Base-by-base conservation (phyloP, 352 stramenopile species). In the Pilasporangium apinafurcum region DNA sequence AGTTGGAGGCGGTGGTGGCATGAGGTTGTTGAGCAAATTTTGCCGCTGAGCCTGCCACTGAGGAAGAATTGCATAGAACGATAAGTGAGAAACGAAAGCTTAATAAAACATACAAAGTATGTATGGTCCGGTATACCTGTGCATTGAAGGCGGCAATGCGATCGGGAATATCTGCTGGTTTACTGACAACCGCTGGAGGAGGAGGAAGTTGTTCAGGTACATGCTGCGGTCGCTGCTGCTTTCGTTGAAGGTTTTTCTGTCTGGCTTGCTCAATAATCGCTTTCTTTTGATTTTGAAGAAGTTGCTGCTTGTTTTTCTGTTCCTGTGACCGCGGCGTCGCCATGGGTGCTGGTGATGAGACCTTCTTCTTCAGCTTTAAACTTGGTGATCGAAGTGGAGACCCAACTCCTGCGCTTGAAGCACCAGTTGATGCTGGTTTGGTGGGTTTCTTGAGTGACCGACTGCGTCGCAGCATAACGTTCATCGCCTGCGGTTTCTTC, bases 111-210 rank as follows among this genome's bases (percentile, higher is more conserved):
- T 7, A 37, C 8, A 25, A 26, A n/a, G 12, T n/a, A 27, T 12
- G 7, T 20, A 26, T 5, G 5, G 9, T 21, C 42, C n/a, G n/a
- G n/a, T n/a, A 27, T 34, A 79, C 70, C 56, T 82, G 59, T 17
- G 44, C 51, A 35, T 84, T 87, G 53, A 87, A 87, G 12, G 53
- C 64, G n/a, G 66, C 65, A 27, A 81, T 59, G 7, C 72, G 65
- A 27, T 80, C 59, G 7, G 39, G 36, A 3, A 65, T 32, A 3
- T 31, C 36, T 6, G 37, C 26, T n/a, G 13, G 24, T 16, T 48
- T 53, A 17, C 44, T 48, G 5, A 26, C 25, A 10, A 18, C 27
- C 1, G 16, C 17, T 28, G 31, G 34, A 20, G 41, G 34, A 2
- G 13, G 14, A 16, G 34, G 37, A 4, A 41, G 36, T 3, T 44